phyloP scores from a whole-genome alignment of 495 filamentous ascomycete species.

The Opeltia flavorubescens region DNA sequence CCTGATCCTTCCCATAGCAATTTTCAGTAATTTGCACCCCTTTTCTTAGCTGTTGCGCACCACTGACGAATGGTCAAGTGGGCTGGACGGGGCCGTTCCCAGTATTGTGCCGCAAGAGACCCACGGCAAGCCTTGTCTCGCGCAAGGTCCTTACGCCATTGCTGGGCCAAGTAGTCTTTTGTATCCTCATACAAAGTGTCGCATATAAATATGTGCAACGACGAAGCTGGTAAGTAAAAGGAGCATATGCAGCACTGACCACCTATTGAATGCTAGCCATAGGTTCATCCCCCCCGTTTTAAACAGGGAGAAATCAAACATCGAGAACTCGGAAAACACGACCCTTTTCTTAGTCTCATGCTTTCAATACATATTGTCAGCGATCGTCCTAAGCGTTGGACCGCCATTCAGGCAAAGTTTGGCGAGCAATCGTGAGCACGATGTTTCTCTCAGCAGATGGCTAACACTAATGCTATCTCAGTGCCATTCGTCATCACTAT shows the following conservation, averaged over 20 bases:
- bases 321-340: slow-evolving; percentile 85
- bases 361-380: slow-evolving; percentile 86
- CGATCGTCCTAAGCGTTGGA: slow-evolving; percentile 77
- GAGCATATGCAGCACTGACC: not conserved
- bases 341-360: slow-evolving; percentile 78
- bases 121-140: slow-evolving; percentile 85
- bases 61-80: slow-evolving; percentile 40
- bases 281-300: slow-evolving; percentile 72
- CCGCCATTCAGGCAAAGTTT: slow-evolving; percentile 76
- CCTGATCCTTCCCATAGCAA: slow-evolving; percentile 88
- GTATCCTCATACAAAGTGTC: slow-evolving; percentile 61
- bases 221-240: slow-evolving; percentile 55
- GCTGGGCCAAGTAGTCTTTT: slow-evolving; percentile 75
- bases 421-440: slow-evolving; percentile 54
- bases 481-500: slow-evolving; percentile 76
- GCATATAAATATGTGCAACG: slow-evolving; percentile 55
- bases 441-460: not conserved
- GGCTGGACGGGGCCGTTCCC: slow-evolving; percentile 84
- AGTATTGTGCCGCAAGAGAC: slow-evolving; percentile 64
- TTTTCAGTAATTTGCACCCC: slow-evolving; percentile 58
- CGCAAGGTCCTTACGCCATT: slow-evolving; percentile 85
- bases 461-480: slow-evolving; percentile 21
- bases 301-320: slow-evolving; percentile 61
- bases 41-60: not conserved
- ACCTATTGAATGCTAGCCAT: slow-evolving; percentile 5